Evolutionary conservation across 768 basidiomycete genomes (phyloP).

Genomic region (Pholiota microspora): DNA sequence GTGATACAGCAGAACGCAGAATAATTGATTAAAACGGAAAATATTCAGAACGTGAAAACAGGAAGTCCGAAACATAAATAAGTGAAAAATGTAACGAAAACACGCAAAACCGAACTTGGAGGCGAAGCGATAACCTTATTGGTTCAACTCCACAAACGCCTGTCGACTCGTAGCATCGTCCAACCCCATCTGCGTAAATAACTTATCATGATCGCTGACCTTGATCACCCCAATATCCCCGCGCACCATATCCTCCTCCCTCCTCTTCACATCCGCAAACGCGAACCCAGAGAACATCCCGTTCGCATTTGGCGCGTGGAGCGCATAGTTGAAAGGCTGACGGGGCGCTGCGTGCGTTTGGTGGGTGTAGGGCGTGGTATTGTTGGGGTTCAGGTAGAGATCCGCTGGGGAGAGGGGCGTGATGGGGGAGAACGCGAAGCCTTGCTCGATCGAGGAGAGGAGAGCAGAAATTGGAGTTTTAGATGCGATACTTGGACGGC

Average conservation of each 20-base stretch:
- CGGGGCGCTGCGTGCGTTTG: constrained; percentile 20
- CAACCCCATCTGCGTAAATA: constrained; percentile 14
- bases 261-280: constrained; percentile 5
- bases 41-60: neutral
- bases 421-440: constrained; percentile 66
- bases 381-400: constrained; percentile 20
- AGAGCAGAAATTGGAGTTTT: constrained; percentile 70
- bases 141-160: constrained; percentile 16
- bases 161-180: constrained; percentile 17
- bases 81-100: neutral
- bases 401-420: constrained; percentile 53
- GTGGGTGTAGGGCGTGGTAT: constrained; percentile 22
- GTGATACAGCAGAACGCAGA: neutral
- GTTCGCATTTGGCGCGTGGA: constrained; percentile 16
- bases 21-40: neutral
- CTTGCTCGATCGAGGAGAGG: constrained; percentile 60
- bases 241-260: constrained; percentile 12
- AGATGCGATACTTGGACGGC: neutral
- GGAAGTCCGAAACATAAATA: neutral
- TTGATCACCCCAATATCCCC: constrained; percentile 21
- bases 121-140: constrained; percentile 6
- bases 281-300: constrained; percentile 17
- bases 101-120: too few species aligned
- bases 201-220: constrained; percentile 17
- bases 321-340: constrained; percentile 26